Percentiles rank a stretch among this genome's conserved stretches.
phyloP scores from a whole-genome alignment of 2,329 filamentous ascomycete genomes.

The Ophiosphaerella korrae region DNA sequence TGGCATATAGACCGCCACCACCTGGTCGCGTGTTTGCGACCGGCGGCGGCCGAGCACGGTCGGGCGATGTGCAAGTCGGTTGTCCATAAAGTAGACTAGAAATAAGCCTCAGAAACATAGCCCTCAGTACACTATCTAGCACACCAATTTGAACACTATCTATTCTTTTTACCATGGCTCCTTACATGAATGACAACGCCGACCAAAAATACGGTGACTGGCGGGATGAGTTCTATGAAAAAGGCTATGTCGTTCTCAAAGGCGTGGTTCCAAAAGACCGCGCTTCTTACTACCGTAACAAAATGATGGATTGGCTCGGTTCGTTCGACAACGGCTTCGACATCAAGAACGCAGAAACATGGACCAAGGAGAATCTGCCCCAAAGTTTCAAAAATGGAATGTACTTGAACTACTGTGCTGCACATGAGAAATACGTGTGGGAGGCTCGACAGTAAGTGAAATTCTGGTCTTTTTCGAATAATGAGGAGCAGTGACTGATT shows the following conservation, averaged over 20 bases:
- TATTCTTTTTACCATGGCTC: conserved; percentile 3
- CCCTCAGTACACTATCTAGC: too few species aligned
- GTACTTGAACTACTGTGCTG: conserved; percentile 46
- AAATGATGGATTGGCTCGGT: conserved; percentile 39
- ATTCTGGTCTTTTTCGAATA: not conserved
- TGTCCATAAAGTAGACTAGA: not conserved
- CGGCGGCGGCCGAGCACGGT: conserved; percentile 11
- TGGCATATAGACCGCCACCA: not conserved
- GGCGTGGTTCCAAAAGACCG: conserved; percentile 26
- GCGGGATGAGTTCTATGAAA: conserved; percentile 36
- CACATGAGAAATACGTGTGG: conserved; percentile 54
- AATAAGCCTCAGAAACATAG: not conserved
- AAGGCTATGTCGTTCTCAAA: conserved; percentile 38
- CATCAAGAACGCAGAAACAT: conserved; percentile 44
- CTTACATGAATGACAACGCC: conserved; percentile 3
- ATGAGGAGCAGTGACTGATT: not conserved
- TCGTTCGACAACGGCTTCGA: conserved; percentile 38
- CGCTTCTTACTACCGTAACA: conserved; percentile 33
- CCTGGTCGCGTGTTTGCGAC: not conserved
- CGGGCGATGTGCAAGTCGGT: not conserved
- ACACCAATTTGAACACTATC: conserved; percentile 1
- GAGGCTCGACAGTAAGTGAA: conserved; percentile 41
- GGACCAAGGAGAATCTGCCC: conserved; percentile 53
- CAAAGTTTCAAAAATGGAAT: conserved; percentile 38
- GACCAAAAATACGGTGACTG: conserved; percentile 27